Evolutionary conservation across 2,329 filamentous ascomycete species (phyloP).

Genomic region (Hypoxylon sp.): DNA sequence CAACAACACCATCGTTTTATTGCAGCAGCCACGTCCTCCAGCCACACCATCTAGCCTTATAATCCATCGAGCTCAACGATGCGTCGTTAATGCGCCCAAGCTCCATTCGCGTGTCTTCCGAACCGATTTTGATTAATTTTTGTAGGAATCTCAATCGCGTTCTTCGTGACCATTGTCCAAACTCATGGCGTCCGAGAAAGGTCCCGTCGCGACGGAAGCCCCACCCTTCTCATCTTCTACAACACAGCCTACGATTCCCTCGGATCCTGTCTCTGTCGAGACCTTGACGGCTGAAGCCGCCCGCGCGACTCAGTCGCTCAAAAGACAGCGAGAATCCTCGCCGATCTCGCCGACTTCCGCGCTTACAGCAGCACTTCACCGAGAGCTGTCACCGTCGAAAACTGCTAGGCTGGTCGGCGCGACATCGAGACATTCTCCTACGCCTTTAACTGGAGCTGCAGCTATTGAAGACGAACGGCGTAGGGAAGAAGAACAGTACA

Average conservation of each 20-base stretch:
- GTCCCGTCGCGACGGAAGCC: conserved; percentile 65
- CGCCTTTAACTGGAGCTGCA: conserved; percentile 66
- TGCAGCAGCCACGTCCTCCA: conserved; percentile 54
- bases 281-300: conserved; percentile 57
- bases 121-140: conserved; percentile 43
- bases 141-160: conserved; percentile 47
- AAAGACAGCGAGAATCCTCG: conserved; percentile 64
- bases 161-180: conserved; percentile 39
- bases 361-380: conserved; percentile 50
- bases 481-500: conserved; percentile 61
- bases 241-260: conserved; percentile 54
- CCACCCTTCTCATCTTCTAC: conserved; percentile 57
- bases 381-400: conserved; percentile 66
- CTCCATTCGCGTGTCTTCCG: conserved; percentile 43
- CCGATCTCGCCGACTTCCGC: conserved; percentile 56
- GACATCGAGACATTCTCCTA: conserved; percentile 59
- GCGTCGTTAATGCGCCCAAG: conserved; percentile 52
- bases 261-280: conserved; percentile 57
- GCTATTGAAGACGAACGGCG: conserved; percentile 67
- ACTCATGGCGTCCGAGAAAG: conserved; percentile 68
- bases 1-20: conserved; percentile 51
- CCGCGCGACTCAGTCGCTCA: conserved; percentile 57
- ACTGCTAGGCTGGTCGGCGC: conserved; percentile 63
- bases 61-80: conserved; percentile 50
- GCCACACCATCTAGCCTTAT: conserved; percentile 54